Conservation (phyloP, 129 eudicot genomes). For the Flaveria sonorensis region DNA sequence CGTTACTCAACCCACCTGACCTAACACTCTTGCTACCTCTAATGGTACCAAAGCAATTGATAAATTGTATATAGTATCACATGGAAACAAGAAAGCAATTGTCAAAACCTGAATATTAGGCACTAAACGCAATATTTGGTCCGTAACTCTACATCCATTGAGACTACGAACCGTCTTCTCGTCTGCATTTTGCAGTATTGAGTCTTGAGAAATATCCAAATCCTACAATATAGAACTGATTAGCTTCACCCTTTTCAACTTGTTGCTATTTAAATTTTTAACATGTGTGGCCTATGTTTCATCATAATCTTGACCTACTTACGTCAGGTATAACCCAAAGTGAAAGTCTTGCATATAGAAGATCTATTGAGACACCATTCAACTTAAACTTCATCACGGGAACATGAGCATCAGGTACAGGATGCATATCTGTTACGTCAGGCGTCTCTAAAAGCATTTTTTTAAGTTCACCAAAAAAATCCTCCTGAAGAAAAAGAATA, state of each 20-base stretch:
- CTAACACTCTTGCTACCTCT: neutral
- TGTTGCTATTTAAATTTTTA: neutral
- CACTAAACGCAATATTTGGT: conserved; percentile 82
- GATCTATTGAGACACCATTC: conserved; percentile 89
- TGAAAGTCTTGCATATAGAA: conserved; percentile 86
- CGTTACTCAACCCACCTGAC: neutral
- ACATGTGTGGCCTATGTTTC: conserved; percentile 1
- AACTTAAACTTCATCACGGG: conserved; percentile 92
- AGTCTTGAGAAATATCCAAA: conserved; percentile 93
- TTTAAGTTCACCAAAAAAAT: conserved; percentile 89
- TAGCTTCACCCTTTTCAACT: neutral
- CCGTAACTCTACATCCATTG: conserved; percentile 97
- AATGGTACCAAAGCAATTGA: neutral
- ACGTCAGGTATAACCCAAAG: conserved; percentile 96
- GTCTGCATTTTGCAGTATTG: conserved; percentile 86
- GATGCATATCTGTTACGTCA: conserved; percentile 83
- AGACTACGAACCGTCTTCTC: conserved; percentile 95
- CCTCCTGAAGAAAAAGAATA: conserved; percentile 51
- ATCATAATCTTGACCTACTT: conserved; percentile 28
- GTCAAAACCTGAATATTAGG: conserved; percentile 83
- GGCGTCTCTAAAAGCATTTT: conserved; percentile 85
- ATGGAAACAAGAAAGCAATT: conserved; percentile 11
- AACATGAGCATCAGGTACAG: conserved; percentile 95
- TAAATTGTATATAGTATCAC: neutral
- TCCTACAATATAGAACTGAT: conserved; percentile 50